Evolutionary conservation across 345 rosid genomes (phyloP), one percentile per base, ranked within the genome.

Genomic region (Trapa bicornis): DNA sequence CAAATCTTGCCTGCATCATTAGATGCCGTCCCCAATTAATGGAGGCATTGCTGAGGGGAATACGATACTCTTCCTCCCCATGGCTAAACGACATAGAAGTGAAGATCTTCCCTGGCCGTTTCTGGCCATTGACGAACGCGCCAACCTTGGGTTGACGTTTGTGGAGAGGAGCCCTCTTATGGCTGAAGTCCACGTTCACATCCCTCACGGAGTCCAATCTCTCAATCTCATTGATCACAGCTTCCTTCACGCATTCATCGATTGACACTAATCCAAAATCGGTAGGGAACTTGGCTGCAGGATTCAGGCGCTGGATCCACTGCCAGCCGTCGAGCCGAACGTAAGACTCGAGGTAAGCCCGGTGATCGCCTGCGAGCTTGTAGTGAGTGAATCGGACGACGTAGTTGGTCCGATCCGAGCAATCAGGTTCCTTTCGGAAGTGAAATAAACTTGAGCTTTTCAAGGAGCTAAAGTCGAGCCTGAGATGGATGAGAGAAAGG

Each of bases 61-160:
- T 74, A n/a, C 54, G 65, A 13, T 56, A 61, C 75, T 74, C 69
- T 72, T 47, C 69, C 16, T 43, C 74, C 60, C 75, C 87, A 35
- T 86, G 90, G 68, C 80, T 73, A 74, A 92, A 90, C 22, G 99
- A 94, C 97, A 87, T 86, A 16, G 90, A 77, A 65, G 92, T 87
- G 68, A 88, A 90, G 41, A 89, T 82, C 83, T 94, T 91, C 15
- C 97, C 99, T 1, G 94, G 96, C 67, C 90, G 87, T 76, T 92
- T 92, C 74, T 75, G 75, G 66, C 79, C 94, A 66, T 83, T 82
- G 33, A 47, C 78, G 73, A 90, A 82, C 66, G 87, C 79, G 63
- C 76, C 87, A 50, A 69, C 35, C 63, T 29, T 70, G 65, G 62
- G 58, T 32, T 42, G 48, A 37, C 17, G 45, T 69, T 65, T 65